Conservation (phyloP, 768 basidiomycete genomes). For the Xerocomellus dryophilus region DNA sequence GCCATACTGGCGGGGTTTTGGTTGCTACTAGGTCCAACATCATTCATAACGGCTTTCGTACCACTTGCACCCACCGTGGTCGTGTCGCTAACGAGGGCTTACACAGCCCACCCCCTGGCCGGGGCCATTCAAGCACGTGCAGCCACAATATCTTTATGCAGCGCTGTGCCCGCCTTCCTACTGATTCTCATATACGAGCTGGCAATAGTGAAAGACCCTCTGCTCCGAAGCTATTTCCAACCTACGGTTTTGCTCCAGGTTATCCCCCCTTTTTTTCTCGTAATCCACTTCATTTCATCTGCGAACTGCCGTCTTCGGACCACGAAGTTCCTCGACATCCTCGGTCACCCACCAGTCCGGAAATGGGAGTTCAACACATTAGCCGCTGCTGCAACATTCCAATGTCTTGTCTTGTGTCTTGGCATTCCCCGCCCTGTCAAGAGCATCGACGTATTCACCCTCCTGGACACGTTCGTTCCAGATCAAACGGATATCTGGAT, state of each 20-base stretch:
- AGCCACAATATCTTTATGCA: no score
- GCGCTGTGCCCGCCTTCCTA: background rate
- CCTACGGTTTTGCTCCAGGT: background rate
- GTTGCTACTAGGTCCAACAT: background rate
- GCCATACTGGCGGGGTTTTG: background rate
- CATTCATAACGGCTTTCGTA: background rate
- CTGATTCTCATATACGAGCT: background rate
- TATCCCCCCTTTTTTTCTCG: background rate
- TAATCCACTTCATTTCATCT: background rate
- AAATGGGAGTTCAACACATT: conserved; percentile 3
- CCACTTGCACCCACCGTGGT: background rate
- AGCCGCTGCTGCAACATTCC: conserved; percentile 6
- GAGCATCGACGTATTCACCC: background rate
- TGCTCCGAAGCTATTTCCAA: background rate
- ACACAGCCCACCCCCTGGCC: no score
- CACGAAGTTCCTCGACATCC: background rate
- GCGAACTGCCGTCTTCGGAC: background rate
- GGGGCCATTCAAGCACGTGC: no score
- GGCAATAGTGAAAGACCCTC: background rate
- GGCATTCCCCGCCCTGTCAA: background rate
- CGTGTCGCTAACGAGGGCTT: no score
- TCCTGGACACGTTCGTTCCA: conserved; percentile 1
- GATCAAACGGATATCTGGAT: background rate
- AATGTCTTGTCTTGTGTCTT: conserved; percentile 4
- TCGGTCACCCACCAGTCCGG: conserved; percentile 1